Evolutionary conservation across 345 rosid species (phyloP), one percentile per base, ranked within the genome.

Genomic region (Carallia pectinifolia): DNA sequence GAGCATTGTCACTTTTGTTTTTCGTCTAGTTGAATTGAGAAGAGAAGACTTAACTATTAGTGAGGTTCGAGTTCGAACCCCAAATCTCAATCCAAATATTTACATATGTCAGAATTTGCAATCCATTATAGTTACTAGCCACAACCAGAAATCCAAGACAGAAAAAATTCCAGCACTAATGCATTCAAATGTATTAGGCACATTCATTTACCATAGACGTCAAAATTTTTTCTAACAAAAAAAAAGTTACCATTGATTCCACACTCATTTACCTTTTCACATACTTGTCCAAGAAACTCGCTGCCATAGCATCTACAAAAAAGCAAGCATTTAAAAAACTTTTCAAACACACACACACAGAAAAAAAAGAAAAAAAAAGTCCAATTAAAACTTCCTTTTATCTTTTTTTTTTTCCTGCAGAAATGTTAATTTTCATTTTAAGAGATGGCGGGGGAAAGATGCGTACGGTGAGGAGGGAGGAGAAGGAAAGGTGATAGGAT

Each of bases 271-370:
- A 93, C 94, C 82, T 88, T 81, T 88, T 93, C 31, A 93, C 90
- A 59, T 93, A 91, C 53, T 83, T 85, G 75, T 92, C 96, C 29
- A 83, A 64, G 5, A 83, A 38, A 78, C 71, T 63, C 61, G 74
- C 88, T 1, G 87, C 97, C 38, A 69, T 64, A 53, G 88, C 96
- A 80, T 80, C 98, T 89, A 80, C 77, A 69, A 52, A 17, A 60
- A 18, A 29, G 19, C 64, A 66, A 37, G 58, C 4, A 61, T 13
- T 33, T 38, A 37, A 2, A 34, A 37, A 2, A 34, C 36, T 52
- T 34, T n/a, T 38, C 44, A 65, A 31, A 4, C 29, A 69, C 52
- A 18, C 5, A 19, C 23, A 23, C 23, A 23, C 0, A 23, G 23
- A 23, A 23, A 23, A 23, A 48, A 34, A 61, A 60, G 37, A 62